Evolutionary conservation across 225 moss, liverwort and hornwort species (phyloP), one percentile per base, ranked within the genome.

Genomic region (Pseudoscleropodium purum): DNA sequence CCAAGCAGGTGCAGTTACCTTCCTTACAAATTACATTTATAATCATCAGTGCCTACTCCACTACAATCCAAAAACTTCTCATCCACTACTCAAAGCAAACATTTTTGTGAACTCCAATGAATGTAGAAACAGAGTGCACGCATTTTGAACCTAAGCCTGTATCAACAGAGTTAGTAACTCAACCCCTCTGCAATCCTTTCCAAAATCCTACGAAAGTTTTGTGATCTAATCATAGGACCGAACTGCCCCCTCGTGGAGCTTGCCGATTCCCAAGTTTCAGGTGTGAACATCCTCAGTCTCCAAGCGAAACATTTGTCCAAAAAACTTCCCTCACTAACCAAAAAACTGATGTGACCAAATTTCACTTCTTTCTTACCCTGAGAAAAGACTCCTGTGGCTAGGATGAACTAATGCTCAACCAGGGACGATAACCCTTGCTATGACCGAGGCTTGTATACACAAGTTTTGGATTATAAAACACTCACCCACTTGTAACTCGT

Each of bases 351-450:
- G 75, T 88, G 86, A 90, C 63, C 37, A 91, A 81, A 65, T 87
- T 87, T 83, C 89, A 85, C 73, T 81, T 82, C 87, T 79, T 75
- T 60, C 75, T 70, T 43, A 87, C 66, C 65, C 66, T 87, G 47
- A 81, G 45, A 68, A 49, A 84, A 67, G 86, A 75, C 84, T 88
- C 76, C 84, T 72, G 73, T 61, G 57, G 57, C 31, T 85, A 66
- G 68, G 85, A 91, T 62, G 37, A 88, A 87, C 89, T 83, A 87
- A 67, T 82, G 79, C 86, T 93, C 93, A 91, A 91, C 86, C 62
- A 51, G 66, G 83, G 82, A 83, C 80, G 81, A 88, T 49, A 79
- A 66, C 82, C 76, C 63, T 89, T 75, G 23, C 79, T 52, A 84
- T 45, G 69, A 88, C 70, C 68, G 84, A 90, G 79, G 90, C 84